These are phyloP conservation scores for Salvia splendens DNA, from an alignment of 257 asterid species.

Conservation along the genomic window DNA sequence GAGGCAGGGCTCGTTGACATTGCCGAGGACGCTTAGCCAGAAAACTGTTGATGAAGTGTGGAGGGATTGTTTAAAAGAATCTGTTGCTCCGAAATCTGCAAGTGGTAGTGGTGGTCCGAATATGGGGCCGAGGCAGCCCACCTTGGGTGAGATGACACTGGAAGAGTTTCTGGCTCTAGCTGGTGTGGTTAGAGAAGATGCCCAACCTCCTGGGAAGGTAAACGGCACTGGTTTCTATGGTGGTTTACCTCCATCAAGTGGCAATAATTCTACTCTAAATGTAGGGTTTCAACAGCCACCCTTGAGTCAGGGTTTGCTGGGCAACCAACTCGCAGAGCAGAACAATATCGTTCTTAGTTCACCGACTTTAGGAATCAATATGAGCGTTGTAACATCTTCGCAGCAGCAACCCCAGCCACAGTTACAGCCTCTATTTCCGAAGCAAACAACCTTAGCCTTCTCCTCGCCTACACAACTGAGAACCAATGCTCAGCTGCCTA, in stretches of 20 bases:
- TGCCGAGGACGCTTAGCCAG: conserved; percentile 84
- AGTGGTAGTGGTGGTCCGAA: conserved; percentile 38
- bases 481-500: conserved; percentile 46
- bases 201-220: conserved; percentile 44
- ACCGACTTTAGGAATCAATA: conserved; percentile 47
- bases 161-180: conserved; percentile 79
- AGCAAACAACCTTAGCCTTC: conserved; percentile 65
- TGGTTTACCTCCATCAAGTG: conserved; percentile 39
- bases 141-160: conserved; percentile 80
- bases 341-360: conserved; percentile 41
- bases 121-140: conserved; percentile 59
- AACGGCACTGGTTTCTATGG: conserved; percentile 40
- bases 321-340: conserved; percentile 44
- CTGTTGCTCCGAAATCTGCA: conserved; percentile 42
- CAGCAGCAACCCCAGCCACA: conserved; percentile 46
- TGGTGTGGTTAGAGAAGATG: conserved; percentile 83
- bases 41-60: conserved; percentile 88
- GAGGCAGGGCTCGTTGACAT: conserved; percentile 84
- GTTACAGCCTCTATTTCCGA: conserved; percentile 69
- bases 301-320: conserved; percentile 42
- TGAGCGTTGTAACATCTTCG: conserved; percentile 38
- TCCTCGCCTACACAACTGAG: conserved; percentile 57
- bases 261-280: conserved; percentile 38
- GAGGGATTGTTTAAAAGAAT: conserved; percentile 69
- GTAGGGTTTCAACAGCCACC: conserved; percentile 60